Evolutionary conservation across 2,329 filamentous ascomycete species (phyloP).

Genomic region (Colletotrichum liaoningense): DNA sequence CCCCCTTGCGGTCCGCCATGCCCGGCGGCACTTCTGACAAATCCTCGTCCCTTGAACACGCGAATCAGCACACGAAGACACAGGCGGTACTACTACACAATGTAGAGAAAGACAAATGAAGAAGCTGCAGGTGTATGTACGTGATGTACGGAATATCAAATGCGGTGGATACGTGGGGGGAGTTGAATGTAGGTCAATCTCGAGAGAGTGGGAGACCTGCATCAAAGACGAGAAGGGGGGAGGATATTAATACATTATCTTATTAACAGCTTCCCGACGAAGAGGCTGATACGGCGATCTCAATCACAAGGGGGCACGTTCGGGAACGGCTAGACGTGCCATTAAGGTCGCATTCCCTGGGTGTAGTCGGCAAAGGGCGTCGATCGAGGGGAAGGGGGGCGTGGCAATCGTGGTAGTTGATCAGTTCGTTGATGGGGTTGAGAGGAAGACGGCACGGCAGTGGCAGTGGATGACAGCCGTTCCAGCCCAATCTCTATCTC

Average conservation of each 20-base stretch:
- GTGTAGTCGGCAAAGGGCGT: slow-evolving; percentile 12
- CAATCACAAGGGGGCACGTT: slow-evolving; percentile 1
- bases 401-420: background rate
- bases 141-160: background rate
- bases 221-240: slow-evolving; percentile 4
- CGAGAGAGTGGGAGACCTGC: background rate
- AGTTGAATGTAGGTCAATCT: background rate
- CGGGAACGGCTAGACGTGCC: slow-evolving; percentile 21
- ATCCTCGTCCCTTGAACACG: slow-evolving; percentile 3
- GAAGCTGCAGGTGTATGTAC: background rate
- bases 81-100: background rate
- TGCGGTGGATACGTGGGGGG: background rate
- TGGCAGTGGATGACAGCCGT: background rate
- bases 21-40: slow-evolving; percentile 9
- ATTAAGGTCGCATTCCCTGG: slow-evolving; percentile 33
- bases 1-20: slow-evolving; percentile 36
- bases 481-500: slow-evolving; percentile 3
- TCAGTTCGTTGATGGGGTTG: background rate
- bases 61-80: background rate
- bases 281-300: slow-evolving; percentile 21
- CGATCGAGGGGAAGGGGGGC: background rate
- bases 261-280: slow-evolving; percentile 17
- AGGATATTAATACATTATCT: slow-evolving; percentile 26
- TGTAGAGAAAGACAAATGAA: background rate
- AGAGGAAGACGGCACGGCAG: background rate